Percentiles rank a stretch among this genome's conserved stretches.
phyloP scores from a whole-genome alignment of 2,329 filamentous ascomycete species.

The Exophiala sideris region DNA sequence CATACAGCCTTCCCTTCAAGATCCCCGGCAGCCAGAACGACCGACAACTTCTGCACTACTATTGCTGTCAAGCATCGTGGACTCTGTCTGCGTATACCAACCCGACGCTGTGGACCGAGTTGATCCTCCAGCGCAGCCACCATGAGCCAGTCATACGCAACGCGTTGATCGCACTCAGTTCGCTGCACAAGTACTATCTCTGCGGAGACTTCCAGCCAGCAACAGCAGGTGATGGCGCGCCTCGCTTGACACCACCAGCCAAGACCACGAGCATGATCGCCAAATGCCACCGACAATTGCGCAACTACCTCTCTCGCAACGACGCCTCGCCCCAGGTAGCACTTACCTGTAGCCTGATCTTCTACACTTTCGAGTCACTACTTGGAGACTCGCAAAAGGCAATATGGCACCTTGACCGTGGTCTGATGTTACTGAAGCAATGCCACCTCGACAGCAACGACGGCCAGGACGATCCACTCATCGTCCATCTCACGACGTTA shows the following conservation, averaged over 20 bases:
- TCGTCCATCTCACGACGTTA: slow-evolving; percentile 6
- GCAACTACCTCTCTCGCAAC: slow-evolving; percentile 22
- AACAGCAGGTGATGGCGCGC: neutral
- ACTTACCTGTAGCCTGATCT: slow-evolving; percentile 30
- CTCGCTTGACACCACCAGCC: neutral
- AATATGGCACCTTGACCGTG: slow-evolving; percentile 30
- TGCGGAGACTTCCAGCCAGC: slow-evolving; percentile 6
- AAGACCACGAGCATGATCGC: slow-evolving; percentile 20
- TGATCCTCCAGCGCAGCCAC: slow-evolving; percentile 62
- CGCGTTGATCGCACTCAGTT: slow-evolving; percentile 62
- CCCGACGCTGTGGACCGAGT: slow-evolving; percentile 62
- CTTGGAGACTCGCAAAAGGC: slow-evolving; percentile 27
- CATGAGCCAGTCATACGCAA: slow-evolving; percentile 60
- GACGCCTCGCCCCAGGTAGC: slow-evolving; percentile 26
- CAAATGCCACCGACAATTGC: slow-evolving; percentile 30
- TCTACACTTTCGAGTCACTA: slow-evolving; percentile 30
- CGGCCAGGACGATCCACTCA: slow-evolving; percentile 14
- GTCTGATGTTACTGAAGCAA: slow-evolving; percentile 25
- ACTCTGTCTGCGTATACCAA: slow-evolving; percentile 66
- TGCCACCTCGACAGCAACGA: slow-evolving; percentile 6
- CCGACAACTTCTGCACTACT: slow-evolving; percentile 47
- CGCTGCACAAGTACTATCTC: slow-evolving; percentile 54
- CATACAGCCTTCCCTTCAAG: slow-evolving; percentile 19
- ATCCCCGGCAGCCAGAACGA: slow-evolving; percentile 12
- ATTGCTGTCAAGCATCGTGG: slow-evolving; percentile 57